Evolutionary conservation across 225 moss, liverwort and hornwort genomes (phyloP).

Genomic region (Lunularia cruciata): DNA sequence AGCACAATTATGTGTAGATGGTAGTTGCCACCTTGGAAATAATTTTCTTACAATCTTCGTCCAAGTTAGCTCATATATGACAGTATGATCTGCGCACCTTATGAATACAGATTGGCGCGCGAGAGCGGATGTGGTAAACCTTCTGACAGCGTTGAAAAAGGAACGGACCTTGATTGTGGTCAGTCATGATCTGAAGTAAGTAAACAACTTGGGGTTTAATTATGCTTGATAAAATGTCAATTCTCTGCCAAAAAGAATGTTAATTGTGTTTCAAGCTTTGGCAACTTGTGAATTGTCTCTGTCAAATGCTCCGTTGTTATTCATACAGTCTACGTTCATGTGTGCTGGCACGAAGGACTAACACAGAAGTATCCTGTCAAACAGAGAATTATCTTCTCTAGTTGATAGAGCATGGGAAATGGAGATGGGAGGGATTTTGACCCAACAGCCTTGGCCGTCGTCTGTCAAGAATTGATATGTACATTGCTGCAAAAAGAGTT

Average conservation of each 20-base stretch:
- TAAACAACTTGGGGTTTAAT: background rate
- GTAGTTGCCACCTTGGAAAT: too few relatives aligned
- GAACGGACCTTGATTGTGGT: constrained; percentile 80
- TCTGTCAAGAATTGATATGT: background rate
- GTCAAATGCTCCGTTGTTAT: background rate
- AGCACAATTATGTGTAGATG: too few relatives aligned
- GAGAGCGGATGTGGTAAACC: constrained; percentile 81
- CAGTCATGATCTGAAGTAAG: constrained; percentile 92
- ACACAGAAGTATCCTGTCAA: background rate
- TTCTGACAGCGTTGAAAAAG: constrained; percentile 63
- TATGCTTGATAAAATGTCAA: constrained; percentile 10
- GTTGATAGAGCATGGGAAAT: constrained; percentile 96
- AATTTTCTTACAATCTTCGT: too few relatives aligned
- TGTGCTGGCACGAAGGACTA: background rate
- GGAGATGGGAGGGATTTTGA: constrained; percentile 88
- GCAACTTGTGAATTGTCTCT: too few relatives aligned
- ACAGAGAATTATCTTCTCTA: constrained; percentile 77
- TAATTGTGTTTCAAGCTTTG: background rate
- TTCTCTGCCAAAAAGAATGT: background rate
- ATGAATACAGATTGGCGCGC: constrained; percentile 73
- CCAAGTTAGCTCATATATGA: too few relatives aligned
- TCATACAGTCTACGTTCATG: background rate
- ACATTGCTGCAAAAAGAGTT: too few relatives aligned
- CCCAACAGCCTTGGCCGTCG: constrained; percentile 56
- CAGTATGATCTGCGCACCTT: too few relatives aligned